Evolutionary conservation across 305 asterid genomes (phyloP), one percentile per base, ranked within the genome.

Genomic region (Rubia tinctorum): DNA sequence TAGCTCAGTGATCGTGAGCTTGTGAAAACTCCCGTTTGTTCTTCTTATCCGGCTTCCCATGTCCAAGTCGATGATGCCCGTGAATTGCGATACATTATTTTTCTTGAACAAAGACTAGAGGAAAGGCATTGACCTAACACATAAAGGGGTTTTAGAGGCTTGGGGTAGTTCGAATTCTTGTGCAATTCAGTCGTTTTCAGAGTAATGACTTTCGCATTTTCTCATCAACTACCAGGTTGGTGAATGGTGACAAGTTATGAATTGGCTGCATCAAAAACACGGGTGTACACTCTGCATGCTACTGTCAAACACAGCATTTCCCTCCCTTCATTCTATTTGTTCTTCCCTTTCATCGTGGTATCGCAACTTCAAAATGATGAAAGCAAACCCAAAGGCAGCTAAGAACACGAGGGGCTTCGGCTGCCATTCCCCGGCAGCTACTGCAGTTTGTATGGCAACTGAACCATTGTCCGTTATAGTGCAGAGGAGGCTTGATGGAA

Each of bases 401-500:
- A 89, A 87, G 77, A 87, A 80, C 76, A 80, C 82, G 90, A 89
- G 81, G 84, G 91, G 91, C 0, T 85, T 90, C 76, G 84, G 81
- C 88, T 90, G 95, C 86, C 88, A 81, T 11, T 77, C 90, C 42
- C 72, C 82, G 15, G 73, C 84, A 44, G 79, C 90, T 4, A 87
- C 91, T 39, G 86, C 89, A 43, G 86, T 84, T 71, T 87, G 94
- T 88, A 82, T 80, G 90, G 60, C 83, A 55, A 82, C 80, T 69
- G 89, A 85, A 22, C 74, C 77, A 37, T 76, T 82, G 60, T 81
- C 89, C 15, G 88, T 79, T 18, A 71, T 80, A 20, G 81, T 77
- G 51, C 86, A 84, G 1, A 79, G 69, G 14, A 60, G 79, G 45
- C 78, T 44, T 3, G 61, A 56, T 45, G 69, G 23, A 20, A 71